phyloP scores from a whole-genome alignment of 441 rosid species.

The Adansonia grandidieri region DNA sequence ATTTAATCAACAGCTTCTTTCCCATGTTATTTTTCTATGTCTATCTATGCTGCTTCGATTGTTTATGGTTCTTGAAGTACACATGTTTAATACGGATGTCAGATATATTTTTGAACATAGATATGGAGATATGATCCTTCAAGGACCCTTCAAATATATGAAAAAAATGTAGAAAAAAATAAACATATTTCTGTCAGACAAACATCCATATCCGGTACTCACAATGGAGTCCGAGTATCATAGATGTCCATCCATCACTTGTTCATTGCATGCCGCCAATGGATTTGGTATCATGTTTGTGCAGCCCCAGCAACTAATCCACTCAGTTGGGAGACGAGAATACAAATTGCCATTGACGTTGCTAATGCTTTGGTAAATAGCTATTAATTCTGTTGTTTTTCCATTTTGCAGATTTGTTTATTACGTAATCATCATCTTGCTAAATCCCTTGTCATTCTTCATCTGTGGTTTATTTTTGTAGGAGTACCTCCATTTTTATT shows the following conservation, averaged over 20 bases:
- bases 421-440: constrained; percentile 14
- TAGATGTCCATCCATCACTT: neutral
- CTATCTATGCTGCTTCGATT: neutral
- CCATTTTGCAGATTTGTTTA: constrained; percentile 12
- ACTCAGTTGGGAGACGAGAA: constrained; percentile 85
- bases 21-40: constrained; percentile 16
- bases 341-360: constrained; percentile 85
- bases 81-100: too few relatives aligned
- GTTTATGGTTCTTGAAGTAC: too few relatives aligned
- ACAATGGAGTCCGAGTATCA: too few relatives aligned
- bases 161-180: too few relatives aligned
- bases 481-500: constrained; percentile 97
- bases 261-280: constrained; percentile 23
- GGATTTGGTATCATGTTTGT: constrained; percentile 23
- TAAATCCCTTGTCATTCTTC: constrained; percentile 32
- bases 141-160: too few relatives aligned
- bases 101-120: too few relatives aligned
- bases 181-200: too few relatives aligned
- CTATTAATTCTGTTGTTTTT: constrained; percentile 26
- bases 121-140: too few relatives aligned
- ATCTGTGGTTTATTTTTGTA: constrained; percentile 42
- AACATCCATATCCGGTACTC: too few relatives aligned
- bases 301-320: constrained; percentile 64
- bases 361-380: constrained; percentile 90
- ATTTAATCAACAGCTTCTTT: neutral